Evolutionary conservation across 2,329 filamentous ascomycete genomes (phyloP), one percentile per base, ranked within the genome.

Genomic region (Alternaria arborescens): DNA sequence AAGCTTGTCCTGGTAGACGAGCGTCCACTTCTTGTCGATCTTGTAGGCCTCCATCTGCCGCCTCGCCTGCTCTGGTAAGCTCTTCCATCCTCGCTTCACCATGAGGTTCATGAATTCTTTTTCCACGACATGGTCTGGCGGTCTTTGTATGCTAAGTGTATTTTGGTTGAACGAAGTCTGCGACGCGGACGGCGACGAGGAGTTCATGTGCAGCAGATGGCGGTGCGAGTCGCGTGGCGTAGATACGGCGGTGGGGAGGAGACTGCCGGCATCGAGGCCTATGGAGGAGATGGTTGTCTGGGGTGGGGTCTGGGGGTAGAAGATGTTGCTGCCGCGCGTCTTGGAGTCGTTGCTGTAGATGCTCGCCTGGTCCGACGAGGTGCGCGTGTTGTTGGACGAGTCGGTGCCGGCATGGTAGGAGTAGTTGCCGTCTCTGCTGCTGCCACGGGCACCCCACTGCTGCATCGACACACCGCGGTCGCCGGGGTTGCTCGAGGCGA

Each of bases 51-150:
- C 87, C 94, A 99, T 98, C 82, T 98, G 95, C 63, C 94, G 87
- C 69, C 91, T 88, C 30, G 95, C 95, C 81, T 97, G 93, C 75
- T 99, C 95, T 5, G 95, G 95, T 66, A 99, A 83, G 79, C 96
- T 96, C 81, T 97, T 95, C 92, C 94, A 98, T 67, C 94, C 95
- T 81, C 95, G 88, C 81, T 97, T 97, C 74, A 97, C 92, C 95
- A 99, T 98, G 67, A 99, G 83, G 53, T 93, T 90, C 72, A 94
- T 84, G 74, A 98, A 98, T 83, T 97, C 92, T 74, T 94, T 89
- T 76, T 98, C 93, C 46, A 97, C 91, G 14, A 97, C 82, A 60
- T 89, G 87, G 77, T 96, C 91, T 54, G 89, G 86, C 16, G 93
- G 93, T 70, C 91, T 88, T 47, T 88, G 86, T 52, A 95, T 87